These are phyloP conservation scores for Aureobasidium sp. DNA, from an alignment of 2,329 filamentous ascomycete species.

Conservation along the genomic window DNA sequence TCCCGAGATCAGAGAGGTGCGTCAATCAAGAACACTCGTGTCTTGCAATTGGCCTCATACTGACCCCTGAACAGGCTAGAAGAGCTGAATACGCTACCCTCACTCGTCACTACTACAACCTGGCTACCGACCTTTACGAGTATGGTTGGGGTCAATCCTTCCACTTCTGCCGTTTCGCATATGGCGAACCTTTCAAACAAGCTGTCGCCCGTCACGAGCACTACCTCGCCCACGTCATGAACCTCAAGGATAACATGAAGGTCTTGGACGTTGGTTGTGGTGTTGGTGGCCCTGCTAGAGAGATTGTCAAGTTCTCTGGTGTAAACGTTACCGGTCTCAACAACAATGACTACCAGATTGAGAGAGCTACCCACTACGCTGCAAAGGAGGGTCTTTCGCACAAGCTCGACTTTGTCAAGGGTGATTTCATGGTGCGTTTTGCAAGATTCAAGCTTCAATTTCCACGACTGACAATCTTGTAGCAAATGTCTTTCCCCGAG, in stretches of 20 bases:
- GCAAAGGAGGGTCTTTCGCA: slow-evolving; percentile 68
- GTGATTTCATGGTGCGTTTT: slow-evolving; percentile 74
- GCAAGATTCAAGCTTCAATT: background rate
- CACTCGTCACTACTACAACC: slow-evolving; percentile 65
- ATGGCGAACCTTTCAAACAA: slow-evolving; percentile 78
- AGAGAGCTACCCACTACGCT: slow-evolving; percentile 82
- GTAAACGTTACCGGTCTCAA: slow-evolving; percentile 86
- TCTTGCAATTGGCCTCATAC: background rate
- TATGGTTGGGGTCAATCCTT: slow-evolving; percentile 95
- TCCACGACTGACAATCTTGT: slow-evolving; percentile 10
- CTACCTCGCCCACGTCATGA: slow-evolving; percentile 86
- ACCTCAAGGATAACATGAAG: slow-evolving; percentile 75
- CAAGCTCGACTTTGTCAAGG: slow-evolving; percentile 83
- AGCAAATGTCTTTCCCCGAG: slow-evolving; percentile 92
- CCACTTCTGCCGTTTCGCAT: slow-evolving; percentile 92
- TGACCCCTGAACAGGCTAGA: slow-evolving; percentile 33
- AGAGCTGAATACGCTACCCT: slow-evolving; percentile 83
- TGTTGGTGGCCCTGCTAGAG: slow-evolving; percentile 87
- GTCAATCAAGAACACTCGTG: background rate
- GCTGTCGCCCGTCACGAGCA: slow-evolving; percentile 96
- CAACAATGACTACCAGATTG: slow-evolving; percentile 99
- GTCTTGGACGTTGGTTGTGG: slow-evolving; percentile 96
- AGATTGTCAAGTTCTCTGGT: slow-evolving; percentile 93
- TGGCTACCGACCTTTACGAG: slow-evolving; percentile 54
- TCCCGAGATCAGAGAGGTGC: slow-evolving; percentile 62